Percentiles rank a stretch among this genome's conserved stretches.
phyloP scores from a whole-genome alignment of 2,329 filamentous ascomycete genomes.

The Verticillium alfalfae region DNA sequence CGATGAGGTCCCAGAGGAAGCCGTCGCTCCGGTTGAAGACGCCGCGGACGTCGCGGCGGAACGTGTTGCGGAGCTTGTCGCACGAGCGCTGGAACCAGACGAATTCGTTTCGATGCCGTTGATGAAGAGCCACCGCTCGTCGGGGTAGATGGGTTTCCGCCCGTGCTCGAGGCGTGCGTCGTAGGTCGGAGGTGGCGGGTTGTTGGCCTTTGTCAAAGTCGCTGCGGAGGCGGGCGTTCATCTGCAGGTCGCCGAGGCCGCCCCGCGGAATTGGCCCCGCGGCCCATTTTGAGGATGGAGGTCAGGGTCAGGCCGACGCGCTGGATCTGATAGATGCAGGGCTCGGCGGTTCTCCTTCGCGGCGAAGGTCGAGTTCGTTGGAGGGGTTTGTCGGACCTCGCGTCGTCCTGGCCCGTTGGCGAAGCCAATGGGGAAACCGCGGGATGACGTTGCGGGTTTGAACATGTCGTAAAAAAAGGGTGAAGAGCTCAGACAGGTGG shows the following conservation, averaged over 20 bases:
- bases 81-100: constrained; percentile 2
- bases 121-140: constrained; percentile 1
- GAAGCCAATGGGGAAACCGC: neutral
- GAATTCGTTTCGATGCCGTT: constrained; percentile 1
- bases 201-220: neutral
- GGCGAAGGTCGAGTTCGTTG: constrained; percentile 1
- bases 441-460: neutral
- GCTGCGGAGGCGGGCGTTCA: constrained; percentile 1
- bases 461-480: neutral
- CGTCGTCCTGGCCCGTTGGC: neutral
- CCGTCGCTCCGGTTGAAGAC: constrained; percentile 10
- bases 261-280: too few species aligned
- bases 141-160: neutral
- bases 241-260: neutral
- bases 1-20: constrained; percentile 10
- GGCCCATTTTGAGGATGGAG: neutral
- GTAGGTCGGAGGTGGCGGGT: neutral
- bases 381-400: neutral
- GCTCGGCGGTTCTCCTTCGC: neutral
- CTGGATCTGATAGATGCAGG: neutral
- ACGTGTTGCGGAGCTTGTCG: constrained; percentile 6
- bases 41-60: constrained; percentile 7
- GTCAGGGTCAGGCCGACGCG: neutral
- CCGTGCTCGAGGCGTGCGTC: neutral
- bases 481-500: neutral